Conservation (phyloP, 257 asterid genomes). For the Paraleonurus japonicus region DNA sequence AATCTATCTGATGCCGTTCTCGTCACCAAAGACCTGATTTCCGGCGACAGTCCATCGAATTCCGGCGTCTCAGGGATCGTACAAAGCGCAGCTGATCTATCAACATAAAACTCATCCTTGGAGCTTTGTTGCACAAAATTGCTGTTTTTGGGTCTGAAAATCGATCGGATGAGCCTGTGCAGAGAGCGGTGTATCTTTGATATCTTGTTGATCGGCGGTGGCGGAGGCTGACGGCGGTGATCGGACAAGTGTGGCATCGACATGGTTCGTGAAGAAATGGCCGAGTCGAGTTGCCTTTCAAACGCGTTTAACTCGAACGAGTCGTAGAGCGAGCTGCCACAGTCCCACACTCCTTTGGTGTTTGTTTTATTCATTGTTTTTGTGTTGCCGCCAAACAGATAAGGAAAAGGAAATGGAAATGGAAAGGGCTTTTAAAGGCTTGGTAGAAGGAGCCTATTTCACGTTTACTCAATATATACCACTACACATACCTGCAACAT, state of each 20-base stretch:
- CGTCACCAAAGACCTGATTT: constrained; percentile 48
- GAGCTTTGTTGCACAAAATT: constrained; percentile 18
- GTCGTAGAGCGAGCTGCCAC: constrained; percentile 76
- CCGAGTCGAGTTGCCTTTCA: constrained; percentile 65
- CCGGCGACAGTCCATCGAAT: constrained; percentile 55
- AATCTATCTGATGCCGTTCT: constrained; percentile 62
- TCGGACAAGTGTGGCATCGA: constrained; percentile 83
- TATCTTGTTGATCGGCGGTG: constrained; percentile 25
- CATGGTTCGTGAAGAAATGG: constrained; percentile 56
- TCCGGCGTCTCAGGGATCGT: constrained; percentile 69
- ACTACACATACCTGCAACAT: too few relatives aligned
- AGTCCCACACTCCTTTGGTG: constrained; percentile 53
- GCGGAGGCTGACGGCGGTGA: constrained; percentile 26
- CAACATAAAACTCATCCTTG: constrained; percentile 38
- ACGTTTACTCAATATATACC: constrained; percentile 22
- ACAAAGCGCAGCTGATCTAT: constrained; percentile 44
- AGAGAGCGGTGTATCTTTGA: constrained; percentile 56
- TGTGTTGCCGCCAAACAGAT: too few relatives aligned
- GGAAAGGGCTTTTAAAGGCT: not conserved
- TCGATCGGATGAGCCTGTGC: constrained; percentile 49
- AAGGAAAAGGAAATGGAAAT: too few relatives aligned
- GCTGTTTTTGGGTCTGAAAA: constrained; percentile 43
- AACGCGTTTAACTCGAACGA: constrained; percentile 68
- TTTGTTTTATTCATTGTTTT: not conserved
- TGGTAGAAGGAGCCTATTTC: too few relatives aligned